Evolutionary conservation across 768 basidiomycete genomes (phyloP).

Genomic region (Suillus cothurnatus): DNA sequence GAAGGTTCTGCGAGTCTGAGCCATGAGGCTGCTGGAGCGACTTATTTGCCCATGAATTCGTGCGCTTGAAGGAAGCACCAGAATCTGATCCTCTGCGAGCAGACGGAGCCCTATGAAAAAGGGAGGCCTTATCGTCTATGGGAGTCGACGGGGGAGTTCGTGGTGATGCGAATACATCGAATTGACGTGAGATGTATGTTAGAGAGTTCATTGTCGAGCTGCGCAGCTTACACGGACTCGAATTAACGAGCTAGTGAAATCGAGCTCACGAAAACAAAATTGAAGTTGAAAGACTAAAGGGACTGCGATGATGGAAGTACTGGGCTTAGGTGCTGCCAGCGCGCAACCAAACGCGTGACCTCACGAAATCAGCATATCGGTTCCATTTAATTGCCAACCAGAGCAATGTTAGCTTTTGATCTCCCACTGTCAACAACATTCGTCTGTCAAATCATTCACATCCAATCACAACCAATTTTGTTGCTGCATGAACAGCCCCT

Average conservation of each 20-base stretch:
- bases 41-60: constrained; percentile 59
- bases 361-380: not conserved
- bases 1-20: constrained; percentile 22
- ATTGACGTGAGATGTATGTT: constrained; percentile 77
- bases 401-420: not conserved
- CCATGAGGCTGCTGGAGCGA: constrained; percentile 48
- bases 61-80: constrained; percentile 43
- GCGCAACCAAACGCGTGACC: constrained; percentile 12
- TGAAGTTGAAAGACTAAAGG: not conserved
- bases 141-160: constrained; percentile 63
- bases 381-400: not conserved
- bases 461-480: not conserved
- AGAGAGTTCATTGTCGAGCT: constrained; percentile 71
- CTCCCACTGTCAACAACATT: not conserved
- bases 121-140: constrained; percentile 37
- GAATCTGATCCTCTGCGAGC: constrained; percentile 32
- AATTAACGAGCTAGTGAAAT: constrained; percentile 1
- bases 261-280: not conserved
- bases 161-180: constrained; percentile 71
- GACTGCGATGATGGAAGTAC: not conserved
- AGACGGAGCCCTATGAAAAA: constrained; percentile 26
- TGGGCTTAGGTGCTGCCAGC: constrained; percentile 2
- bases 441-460: not conserved
- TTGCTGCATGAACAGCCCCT: not conserved
- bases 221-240: constrained; percentile 12